Base-by-base conservation (phyloP, 2,329 filamentous ascomycete species). In the Stagonosporopsis cucurbitacearum region DNA sequence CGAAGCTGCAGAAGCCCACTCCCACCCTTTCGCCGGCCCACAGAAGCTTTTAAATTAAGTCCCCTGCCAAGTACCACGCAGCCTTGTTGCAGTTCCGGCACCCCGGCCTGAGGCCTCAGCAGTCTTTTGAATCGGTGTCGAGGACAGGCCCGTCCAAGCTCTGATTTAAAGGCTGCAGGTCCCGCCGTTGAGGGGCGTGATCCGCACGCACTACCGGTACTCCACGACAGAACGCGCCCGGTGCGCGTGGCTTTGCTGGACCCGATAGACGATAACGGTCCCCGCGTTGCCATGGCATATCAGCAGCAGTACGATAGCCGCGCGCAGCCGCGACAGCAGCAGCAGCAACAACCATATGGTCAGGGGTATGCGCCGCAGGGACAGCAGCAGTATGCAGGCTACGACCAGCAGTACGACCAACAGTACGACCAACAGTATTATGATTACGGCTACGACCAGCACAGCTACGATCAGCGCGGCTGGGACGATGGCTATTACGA, bases 231-330 rank as follows among this genome's bases (percentile, higher is more conserved):
- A 37, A 58, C 56, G 59, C 60, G 57, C 56, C 63, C 56, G 60
- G 61, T 57, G 53, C 53, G 35, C 30, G 53, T 44, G 51, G 49
- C 49, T 59, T 58, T 48, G 54, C 60, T 59, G 51, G 33, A 46
- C 35, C 57, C 60, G 56, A 60, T 58, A 61, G 55, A 60, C 57
- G 57, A 52, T 54, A 51, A 50, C 56, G 50, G 33, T 7, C 54
- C 50, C 50, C 47, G 52, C 50, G 46, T 56, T 64, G 58, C 55
- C 54, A 78, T 78, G 76, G 76, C 76, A 22, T 76, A 78, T 64
- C 74, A 76, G 59, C 73, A 77, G 59, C 71, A 72, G 47, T 65
- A 74, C 60, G 65, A 68, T 51, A 60, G 67, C 26, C 74, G 75
- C 57, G 63, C 71, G 45, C 73, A 72, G 53, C 65, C 68, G 53